Conservation (phyloP, 176 grass and related monocot genomes). For the Raddia guianensis region DNA sequence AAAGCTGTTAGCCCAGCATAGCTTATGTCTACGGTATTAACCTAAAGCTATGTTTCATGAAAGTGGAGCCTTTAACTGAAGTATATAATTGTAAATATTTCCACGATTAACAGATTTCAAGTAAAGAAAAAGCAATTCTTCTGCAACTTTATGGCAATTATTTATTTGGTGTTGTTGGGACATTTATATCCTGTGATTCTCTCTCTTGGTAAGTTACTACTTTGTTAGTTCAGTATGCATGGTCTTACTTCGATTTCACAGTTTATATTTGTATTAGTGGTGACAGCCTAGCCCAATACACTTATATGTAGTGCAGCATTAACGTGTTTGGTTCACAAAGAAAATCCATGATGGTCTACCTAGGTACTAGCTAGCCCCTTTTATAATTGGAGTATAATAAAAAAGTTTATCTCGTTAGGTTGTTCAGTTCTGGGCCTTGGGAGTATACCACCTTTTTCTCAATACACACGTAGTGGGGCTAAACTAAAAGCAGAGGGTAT, state of each 20-base stretch:
- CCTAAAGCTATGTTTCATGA: conserved; percentile 18
- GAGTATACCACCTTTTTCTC: background rate
- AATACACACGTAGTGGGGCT: background rate
- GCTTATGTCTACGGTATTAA: background rate
- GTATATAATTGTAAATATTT: conserved; percentile 28
- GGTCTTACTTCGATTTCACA: conserved; percentile 3
- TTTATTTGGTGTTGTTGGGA: conserved; percentile 87
- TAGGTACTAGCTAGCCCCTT: conserved; percentile 1
- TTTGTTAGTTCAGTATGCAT: background rate
- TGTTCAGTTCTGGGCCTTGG: background rate
- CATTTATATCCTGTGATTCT: conserved; percentile 86
- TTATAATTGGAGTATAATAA: background rate
- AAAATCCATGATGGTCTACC: background rate
- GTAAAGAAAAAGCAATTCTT: conserved; percentile 99
- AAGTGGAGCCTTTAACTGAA: conserved; percentile 20
- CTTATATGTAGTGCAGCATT: background rate
- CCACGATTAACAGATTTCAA: conserved; percentile 69
- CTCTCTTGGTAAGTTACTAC: conserved; percentile 69
- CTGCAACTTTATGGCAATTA: conserved; percentile 89
- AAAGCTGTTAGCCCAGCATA: too few relatives aligned
- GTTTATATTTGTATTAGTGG: background rate
- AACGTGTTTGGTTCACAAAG: conserved; percentile 14
- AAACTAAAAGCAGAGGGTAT: conserved; percentile 8
- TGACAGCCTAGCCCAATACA: background rate
- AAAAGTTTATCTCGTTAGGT: too few relatives aligned